These are phyloP conservation scores for Fonsecaea pugnacius DNA, from an alignment of 2,329 filamentous ascomycete genomes.

Conservation along the genomic window DNA sequence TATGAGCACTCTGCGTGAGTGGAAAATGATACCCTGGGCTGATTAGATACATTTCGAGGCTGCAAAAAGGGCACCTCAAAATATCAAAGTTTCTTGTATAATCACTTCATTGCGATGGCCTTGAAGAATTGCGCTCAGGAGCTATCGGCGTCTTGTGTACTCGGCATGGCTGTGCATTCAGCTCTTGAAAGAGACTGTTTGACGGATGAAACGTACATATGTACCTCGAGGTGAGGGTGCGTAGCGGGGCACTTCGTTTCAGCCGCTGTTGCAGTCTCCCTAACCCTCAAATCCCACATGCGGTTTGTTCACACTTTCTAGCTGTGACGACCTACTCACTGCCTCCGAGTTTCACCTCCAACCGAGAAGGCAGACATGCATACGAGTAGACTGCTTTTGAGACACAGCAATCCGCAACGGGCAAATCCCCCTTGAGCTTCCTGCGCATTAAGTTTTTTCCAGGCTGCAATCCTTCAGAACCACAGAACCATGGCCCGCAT, in stretches of 20 bases:
- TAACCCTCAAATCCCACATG: not conserved
- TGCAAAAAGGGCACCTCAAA: not conserved
- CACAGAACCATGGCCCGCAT: constrained; percentile 32
- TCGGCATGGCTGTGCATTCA: not conserved
- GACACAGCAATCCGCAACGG: constrained; percentile 15
- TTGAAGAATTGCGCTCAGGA: not conserved
- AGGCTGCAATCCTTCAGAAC: not conserved
- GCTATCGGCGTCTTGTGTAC: not conserved
- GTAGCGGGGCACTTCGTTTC: not conserved
- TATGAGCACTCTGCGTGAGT: not conserved
- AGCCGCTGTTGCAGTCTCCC: not conserved
- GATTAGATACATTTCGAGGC: not conserved
- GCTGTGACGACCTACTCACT: not conserved
- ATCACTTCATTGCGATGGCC: not conserved
- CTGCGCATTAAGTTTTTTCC: not conserved
- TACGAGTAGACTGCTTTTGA: not conserved
- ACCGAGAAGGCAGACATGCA: constrained; percentile 20
- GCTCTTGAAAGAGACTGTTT: not conserved
- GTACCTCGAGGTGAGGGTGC: not conserved
- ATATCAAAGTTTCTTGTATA: not conserved
- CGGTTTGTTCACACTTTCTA: not conserved
- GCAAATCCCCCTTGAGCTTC: constrained; percentile 27
- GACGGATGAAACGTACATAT: not conserved
- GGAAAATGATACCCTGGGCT: constrained; percentile 22
- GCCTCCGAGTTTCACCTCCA: not conserved